Evolutionary conservation across 148 eudicot genomes (phyloP).

Genomic region (Camellia granthamiana): DNA sequence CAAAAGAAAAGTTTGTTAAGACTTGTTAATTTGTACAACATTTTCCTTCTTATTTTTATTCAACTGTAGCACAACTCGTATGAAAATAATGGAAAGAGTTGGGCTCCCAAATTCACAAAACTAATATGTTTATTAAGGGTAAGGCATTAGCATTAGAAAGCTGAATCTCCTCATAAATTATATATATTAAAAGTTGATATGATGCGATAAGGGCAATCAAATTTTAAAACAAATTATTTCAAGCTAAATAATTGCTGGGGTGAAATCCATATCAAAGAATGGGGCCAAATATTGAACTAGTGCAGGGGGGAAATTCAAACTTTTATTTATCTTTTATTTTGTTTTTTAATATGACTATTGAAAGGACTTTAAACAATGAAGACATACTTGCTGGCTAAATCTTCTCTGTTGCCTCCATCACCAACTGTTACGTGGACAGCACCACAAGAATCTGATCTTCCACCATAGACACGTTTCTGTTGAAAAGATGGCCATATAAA

Average conservation of each 20-base stretch:
- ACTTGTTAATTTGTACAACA: too few species aligned
- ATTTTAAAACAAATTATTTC: neutral
- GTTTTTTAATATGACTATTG: neutral
- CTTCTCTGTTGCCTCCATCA: slow-evolving; percentile 96
- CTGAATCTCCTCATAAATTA: neutral
- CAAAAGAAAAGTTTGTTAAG: too few species aligned
- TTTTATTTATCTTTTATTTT: neutral
- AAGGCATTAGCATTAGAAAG: neutral
- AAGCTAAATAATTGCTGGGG: neutral
- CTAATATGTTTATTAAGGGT: neutral
- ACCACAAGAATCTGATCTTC: slow-evolving; percentile 75
- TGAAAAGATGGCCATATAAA: slow-evolving; percentile 15
- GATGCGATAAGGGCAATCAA: neutral
- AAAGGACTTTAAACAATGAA: neutral
- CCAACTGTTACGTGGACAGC: slow-evolving; percentile 95
- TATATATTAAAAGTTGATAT: neutral
- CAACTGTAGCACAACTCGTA: too few species aligned
- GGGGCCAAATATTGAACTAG: neutral
- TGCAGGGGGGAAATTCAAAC: neutral
- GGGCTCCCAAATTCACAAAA: neutral
- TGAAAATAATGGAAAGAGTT: neutral
- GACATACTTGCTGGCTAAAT: slow-evolving; percentile 73
- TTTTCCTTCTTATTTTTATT: too few species aligned
- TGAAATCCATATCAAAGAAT: neutral
- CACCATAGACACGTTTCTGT: slow-evolving; percentile 68